phyloP scores from a whole-genome alignment of 495 filamentous ascomycete genomes.

The Extremus antarcticus region DNA sequence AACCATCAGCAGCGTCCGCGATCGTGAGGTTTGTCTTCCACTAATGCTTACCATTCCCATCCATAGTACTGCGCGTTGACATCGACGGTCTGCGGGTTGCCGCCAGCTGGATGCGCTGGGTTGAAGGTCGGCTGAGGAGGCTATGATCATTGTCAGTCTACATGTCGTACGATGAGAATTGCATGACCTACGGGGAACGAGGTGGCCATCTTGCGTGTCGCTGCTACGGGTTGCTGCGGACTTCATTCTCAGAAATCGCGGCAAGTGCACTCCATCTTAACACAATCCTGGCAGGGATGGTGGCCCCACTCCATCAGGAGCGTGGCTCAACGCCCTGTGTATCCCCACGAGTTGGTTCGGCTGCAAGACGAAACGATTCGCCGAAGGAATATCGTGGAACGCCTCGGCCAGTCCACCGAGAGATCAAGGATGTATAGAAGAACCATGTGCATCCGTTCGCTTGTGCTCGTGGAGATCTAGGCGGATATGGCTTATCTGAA shows the following conservation, averaged over 20 bases:
- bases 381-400: not conserved
- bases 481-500: not conserved
- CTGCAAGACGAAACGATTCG: not conserved
- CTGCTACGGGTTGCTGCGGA: too few species aligned
- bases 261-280: not conserved
- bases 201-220: not conserved
- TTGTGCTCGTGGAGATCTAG: not conserved
- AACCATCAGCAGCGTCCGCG: too few species aligned
- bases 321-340: not conserved
- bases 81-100: not conserved
- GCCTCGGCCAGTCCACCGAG: not conserved
- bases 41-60: not conserved
- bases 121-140: not conserved
- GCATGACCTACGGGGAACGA: not conserved
- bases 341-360: not conserved
- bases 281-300: not conserved
- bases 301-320: not conserved
- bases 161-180: not conserved
- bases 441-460: not conserved
- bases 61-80: not conserved
- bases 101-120: not conserved
- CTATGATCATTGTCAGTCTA: not conserved
- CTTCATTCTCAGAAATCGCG: not conserved
- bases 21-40: too few species aligned
- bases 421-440: not conserved